Conservation (phyloP, 306 rosid species). For the Trifolium repens region DNA sequence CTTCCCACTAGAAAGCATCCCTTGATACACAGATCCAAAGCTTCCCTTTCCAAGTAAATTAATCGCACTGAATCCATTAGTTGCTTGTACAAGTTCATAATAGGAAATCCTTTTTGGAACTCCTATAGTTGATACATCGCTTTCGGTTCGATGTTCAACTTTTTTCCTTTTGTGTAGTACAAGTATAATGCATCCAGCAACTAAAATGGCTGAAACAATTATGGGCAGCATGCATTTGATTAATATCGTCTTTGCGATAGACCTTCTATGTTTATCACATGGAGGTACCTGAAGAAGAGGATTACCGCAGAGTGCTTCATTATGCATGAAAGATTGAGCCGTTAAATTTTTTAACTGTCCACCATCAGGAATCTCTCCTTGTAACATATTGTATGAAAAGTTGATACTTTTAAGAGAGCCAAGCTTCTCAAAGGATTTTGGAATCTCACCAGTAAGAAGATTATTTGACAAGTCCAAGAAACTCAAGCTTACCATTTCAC, state of each 20-base stretch:
- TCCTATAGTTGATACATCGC: background rate
- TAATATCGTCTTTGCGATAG: background rate
- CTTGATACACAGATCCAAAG: constrained; percentile 42
- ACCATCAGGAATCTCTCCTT: constrained; percentile 50
- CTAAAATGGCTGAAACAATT: constrained; percentile 14
- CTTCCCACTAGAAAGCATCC: constrained; percentile 36
- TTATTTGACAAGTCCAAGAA: constrained; percentile 40
- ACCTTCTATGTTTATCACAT: constrained; percentile 19
- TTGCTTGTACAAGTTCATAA: constrained; percentile 38
- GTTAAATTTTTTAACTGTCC: constrained; percentile 39
- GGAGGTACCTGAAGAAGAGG: constrained; percentile 35
- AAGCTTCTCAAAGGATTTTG: constrained; percentile 38
- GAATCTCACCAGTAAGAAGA: constrained; percentile 41
- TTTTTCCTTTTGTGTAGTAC: background rate
- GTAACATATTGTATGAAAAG: constrained; percentile 42
- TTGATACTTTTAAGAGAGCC: constrained; percentile 17
- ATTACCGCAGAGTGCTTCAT: constrained; percentile 46
- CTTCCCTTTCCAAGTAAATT: constrained; percentile 34
- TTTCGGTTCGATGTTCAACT: background rate
- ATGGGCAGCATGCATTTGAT: constrained; percentile 29
- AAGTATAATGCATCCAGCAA: background rate
- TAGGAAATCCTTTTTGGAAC: constrained; percentile 26
- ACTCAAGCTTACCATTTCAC: constrained; percentile 27
- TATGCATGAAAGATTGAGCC: constrained; percentile 41
- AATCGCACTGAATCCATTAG: constrained; percentile 21